Base-by-base conservation (phyloP, 2,329 filamentous ascomycete species). In the Clonostachys sp. region DNA sequence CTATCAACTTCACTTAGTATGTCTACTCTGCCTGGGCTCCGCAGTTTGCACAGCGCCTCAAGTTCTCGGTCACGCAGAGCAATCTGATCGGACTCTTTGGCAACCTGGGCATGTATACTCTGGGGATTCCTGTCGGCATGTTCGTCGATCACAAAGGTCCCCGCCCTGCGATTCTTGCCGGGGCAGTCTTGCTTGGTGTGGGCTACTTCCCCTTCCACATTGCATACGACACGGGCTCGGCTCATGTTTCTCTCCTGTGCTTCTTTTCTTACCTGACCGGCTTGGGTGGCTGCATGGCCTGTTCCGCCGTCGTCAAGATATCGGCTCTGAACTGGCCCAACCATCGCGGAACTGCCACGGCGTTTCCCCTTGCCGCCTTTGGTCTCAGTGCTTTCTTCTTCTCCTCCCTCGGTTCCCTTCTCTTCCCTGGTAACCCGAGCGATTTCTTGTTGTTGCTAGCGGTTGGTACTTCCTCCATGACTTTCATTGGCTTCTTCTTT, bases 21-120 rank as follows among this genome's bases (percentile, higher is more conserved):
- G 92, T 91, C 62, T 99, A 96, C 70, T 96, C 91, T 47, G 92
- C 92, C 68, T 99, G 94, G 91, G 91, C 89, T 13, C 94, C 94
- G 17, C 91, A 96, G 68, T 96, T 96, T 62, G 91, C 91, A 44
- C 85, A 95, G 60, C 84, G 81, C 57, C 76, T 99, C 57, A 84
- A 87, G 62, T 81, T 97, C 51, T 91, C 91, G 13, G 87, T 94
- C n/a, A 97, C 92, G 4, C 79, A 96, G 66, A 91, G 83, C 67
- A 97, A 99, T 67, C 68, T 97, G 55, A 91, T 99, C 61, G 91
- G 88, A 41, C 76, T 87, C n/a, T 79, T 82, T 42, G 88, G 84
- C n/a, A 92, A 92, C 61, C 70, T 97, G 60, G 92, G 92, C 60
- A 96, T 96, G 89, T 97, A 97, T 68, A 84, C 84, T 8, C 79